Evolutionary conservation across 257 asterid genomes (phyloP), one percentile per base, ranked within the genome.

Genomic region (Nicotiana knightiana): DNA sequence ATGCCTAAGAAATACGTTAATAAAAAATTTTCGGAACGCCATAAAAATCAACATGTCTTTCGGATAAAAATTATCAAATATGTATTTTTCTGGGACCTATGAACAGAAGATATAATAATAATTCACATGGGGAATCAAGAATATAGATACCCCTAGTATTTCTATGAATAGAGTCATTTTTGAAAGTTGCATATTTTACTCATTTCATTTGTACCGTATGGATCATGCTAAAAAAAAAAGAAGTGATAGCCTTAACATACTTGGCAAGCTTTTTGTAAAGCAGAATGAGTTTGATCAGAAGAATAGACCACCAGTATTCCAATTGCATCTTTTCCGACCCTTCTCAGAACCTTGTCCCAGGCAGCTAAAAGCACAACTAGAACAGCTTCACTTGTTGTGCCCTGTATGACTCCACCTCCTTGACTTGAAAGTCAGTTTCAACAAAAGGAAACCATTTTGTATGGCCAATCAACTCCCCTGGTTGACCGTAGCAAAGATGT

Each of bases 321-420:
- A 53, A 89, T 76, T 81, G 88, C 86, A 81, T 92, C 95, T 86
- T 89, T 93, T 77, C 99, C 97, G 17, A 88, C 86, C 81, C 84
- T 88, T 87, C 92, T 91, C 68, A 94, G 83, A 51, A 86, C 88
- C 87, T 86, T 88, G 86, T 93, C 98, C 43, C 98, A 91, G 83
- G 98, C 99, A 81, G 97, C 99, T 90, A 96, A 86, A 85, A 94
- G 94, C 85, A 90, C 97, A 82, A 96, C 99, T 71, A 96, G 80
- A 43, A 89, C 92, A 67, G 97, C 97, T 88, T 96, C 99, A 87
- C 99, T 96, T 59, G 99, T 96, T 46, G 99, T 89, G 63, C 98
- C 97, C 65, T 93, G 97, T 88, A 96, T 96, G 43, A 96, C 97
- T 43, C 98, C 99, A 82, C 97, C 98, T 67, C 98, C 97, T 67